Evolutionary conservation across 805 yeast genomes (phyloP), one percentile per base, ranked within the genome.

Genomic region (Pichia nakasei): DNA sequence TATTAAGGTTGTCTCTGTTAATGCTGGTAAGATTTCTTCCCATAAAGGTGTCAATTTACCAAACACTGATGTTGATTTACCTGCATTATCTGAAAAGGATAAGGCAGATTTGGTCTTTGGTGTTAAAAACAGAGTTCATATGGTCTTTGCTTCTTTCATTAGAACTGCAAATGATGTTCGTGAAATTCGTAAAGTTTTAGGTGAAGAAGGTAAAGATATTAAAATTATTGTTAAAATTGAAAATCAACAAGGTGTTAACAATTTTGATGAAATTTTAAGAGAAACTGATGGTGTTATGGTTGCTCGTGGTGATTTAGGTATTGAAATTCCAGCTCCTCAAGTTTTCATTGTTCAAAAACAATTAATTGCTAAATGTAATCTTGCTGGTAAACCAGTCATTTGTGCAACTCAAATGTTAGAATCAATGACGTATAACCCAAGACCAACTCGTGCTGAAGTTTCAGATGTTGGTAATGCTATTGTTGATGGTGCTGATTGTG

Each of bases 401-500:
- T 93, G 98, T 76, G 98, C 98, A 55, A 93, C 98, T 54, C 98
- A 93, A 75, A 93, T 93, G 98, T 82, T 93, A 69, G 98, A 93
- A 75, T 87, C 97, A 48, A 93, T 93, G 98, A 93, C 97, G 50
- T 87, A 84, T 75, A 93, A 93, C 84, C 98, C 98, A 69, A 85
- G 98, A 73, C 98, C 98, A 71, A 93, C 98, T 67, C 85, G 98
- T 76, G 98, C 98, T 57, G 98, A 93, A 75, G 98, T 93, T 50
- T 83, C 95, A 46, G 98, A 93, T 69, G 98, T 93, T 53, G 98
- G 98, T 73, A 93, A 93, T 72, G 98, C 98, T 59, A 85, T 93
- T 56, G 78, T 93, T 66, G 98, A 93, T 65, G 98, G 98, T 73
- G 97, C 97, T 62, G 98, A 93, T 76, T 93, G 98, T 85, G 97